phyloP scores from a whole-genome alignment of 257 asterid genomes.

The Agastache rugosa region DNA sequence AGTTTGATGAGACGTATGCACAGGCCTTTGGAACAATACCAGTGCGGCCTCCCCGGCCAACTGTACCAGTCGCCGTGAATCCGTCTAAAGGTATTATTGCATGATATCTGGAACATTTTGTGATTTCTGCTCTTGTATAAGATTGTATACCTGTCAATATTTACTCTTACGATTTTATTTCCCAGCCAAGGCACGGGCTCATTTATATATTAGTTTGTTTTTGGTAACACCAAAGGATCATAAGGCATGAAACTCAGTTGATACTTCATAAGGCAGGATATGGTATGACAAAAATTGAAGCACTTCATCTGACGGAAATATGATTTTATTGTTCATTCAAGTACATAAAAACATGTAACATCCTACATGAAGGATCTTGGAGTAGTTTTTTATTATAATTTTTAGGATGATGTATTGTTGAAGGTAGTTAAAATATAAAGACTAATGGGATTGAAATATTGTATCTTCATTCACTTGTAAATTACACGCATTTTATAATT shows the following conservation, averaged over 20 bases:
- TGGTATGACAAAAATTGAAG: neutral
- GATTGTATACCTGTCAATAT: neutral
- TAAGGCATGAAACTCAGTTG: neutral
- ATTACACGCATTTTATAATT: neutral
- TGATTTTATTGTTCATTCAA: neutral
- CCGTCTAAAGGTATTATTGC: constrained; percentile 67
- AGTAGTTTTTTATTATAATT: neutral
- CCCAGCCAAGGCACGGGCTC: neutral
- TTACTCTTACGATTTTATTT: neutral
- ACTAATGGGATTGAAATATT: neutral
- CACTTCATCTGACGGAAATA: neutral
- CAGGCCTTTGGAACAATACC: constrained; percentile 84
- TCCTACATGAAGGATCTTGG: constrained; percentile 2
- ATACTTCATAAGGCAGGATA: neutral
- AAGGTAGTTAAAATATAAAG: neutral
- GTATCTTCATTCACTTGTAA: constrained; percentile 17
- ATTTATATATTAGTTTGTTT: neutral
- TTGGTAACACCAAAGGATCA: neutral
- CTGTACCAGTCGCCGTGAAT: constrained; percentile 53
- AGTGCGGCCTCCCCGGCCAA: constrained; percentile 54
- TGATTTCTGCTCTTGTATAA: neutral
- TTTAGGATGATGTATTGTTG: constrained; percentile 1
- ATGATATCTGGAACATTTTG: constrained; percentile 16
- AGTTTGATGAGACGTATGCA: constrained; percentile 90
- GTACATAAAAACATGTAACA: neutral